Evolutionary conservation across 805 yeast genomes (phyloP).

Genomic region (Metschnikowia sp.): DNA sequence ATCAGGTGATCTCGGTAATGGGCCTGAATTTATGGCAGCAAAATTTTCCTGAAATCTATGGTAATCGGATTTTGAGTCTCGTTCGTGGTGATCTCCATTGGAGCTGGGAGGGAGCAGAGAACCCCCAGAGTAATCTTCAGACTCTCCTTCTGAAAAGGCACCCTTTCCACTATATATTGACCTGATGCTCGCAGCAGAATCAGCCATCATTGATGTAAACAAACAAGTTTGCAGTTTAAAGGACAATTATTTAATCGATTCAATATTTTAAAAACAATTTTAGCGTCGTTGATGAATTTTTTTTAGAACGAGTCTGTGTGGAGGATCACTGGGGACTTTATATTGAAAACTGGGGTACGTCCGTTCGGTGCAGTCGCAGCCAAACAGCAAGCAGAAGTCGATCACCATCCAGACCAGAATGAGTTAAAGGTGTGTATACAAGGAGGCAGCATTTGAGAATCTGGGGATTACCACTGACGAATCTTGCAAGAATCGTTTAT

Average conservation of each 20-base stretch:
- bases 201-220: constrained; percentile 26
- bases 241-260: no score
- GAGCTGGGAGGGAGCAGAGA: not conserved
- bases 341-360: constrained; percentile 6
- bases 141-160: constrained; percentile 15
- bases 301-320: not conserved
- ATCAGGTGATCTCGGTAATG: not conserved
- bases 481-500: no score
- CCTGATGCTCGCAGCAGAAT: constrained; percentile 41
- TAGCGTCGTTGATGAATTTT: no score
- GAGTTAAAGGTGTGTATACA: not conserved
- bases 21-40: not conserved
- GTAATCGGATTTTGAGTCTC: not conserved
- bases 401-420: not conserved
- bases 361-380: not conserved
- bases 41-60: not conserved
- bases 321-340: not conserved
- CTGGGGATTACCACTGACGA: no score
- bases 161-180: constrained; percentile 36
- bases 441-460: no score
- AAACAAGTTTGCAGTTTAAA: no score
- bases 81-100: not conserved
- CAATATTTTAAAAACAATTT: no score
- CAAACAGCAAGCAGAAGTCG: no score
- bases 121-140: constrained; percentile 3